A percentile compares a stretch with the other conserved stretches of the same genome.
Conservation (phyloP, 805 yeast genomes). For the Wickerhamomyces tratensis region DNA sequence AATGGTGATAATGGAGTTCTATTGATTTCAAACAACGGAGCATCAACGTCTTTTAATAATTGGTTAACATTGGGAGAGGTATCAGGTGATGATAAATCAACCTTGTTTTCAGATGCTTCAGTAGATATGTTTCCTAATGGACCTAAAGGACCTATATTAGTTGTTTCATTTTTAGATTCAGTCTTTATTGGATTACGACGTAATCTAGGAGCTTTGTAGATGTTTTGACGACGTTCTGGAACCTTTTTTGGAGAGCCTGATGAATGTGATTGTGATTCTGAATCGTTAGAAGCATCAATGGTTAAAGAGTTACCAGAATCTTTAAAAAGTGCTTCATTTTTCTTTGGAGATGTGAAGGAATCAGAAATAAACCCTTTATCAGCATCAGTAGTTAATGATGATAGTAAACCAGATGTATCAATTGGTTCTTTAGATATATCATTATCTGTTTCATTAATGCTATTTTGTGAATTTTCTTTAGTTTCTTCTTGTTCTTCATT, state of each 20-base stretch:
- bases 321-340: slow-evolving; percentile 25
- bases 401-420: slow-evolving; percentile 22
- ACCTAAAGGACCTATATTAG: slow-evolving; percentile 21
- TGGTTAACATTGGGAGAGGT: slow-evolving; percentile 21
- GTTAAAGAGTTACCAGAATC: slow-evolving; percentile 14
- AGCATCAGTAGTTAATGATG: slow-evolving; percentile 32
- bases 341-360: slow-evolving; percentile 13
- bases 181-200: slow-evolving; percentile 24
- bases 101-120: slow-evolving; percentile 21
- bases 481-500: slow-evolving; percentile 2
- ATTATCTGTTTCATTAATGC: background rate
- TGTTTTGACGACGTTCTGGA: slow-evolving; percentile 27
- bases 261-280: background rate
- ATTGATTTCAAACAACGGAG: slow-evolving; percentile 42
- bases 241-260: slow-evolving; percentile 28
- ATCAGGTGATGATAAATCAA: slow-evolving; percentile 16
- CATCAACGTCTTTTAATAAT: slow-evolving; percentile 36
- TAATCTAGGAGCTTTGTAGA: slow-evolving; percentile 38
- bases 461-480: background rate
- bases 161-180: slow-evolving; percentile 11
- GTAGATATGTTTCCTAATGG: slow-evolving; percentile 21
- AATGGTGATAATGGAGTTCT: slow-evolving; percentile 18
- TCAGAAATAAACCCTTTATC: slow-evolving; percentile 13
- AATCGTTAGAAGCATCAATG: slow-evolving; percentile 3
- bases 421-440: slow-evolving; percentile 1